Percentiles rank a stretch among this genome's conserved stretches.
Evolutionary conservation across 768 basidiomycete genomes (phyloP).

Genomic region (Nevesoporus exiguus): DNA sequence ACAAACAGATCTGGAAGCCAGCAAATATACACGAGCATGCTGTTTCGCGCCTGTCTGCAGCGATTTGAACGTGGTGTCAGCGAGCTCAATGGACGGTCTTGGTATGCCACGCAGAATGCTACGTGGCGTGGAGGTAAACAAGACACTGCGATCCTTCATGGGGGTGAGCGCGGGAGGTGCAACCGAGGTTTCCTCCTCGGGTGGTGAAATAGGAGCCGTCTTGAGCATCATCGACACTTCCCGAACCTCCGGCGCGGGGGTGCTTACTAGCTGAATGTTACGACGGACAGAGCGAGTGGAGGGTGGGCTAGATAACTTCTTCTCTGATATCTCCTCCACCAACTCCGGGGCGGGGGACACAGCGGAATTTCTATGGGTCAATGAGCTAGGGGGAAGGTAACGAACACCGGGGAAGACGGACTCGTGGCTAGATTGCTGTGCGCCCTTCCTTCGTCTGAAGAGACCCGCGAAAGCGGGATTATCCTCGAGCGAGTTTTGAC

Average conservation of each 20-base stretch:
- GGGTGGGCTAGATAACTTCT: constrained; percentile 15
- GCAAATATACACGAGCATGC: constrained; percentile 17
- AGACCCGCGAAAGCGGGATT: constrained; percentile 57
- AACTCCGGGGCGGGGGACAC: constrained; percentile 16
- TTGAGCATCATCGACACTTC: constrained; percentile 55
- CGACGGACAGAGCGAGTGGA: constrained; percentile 23
- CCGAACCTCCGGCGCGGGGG: constrained; percentile 47
- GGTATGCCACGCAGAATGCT: constrained; percentile 26
- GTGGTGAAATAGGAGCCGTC: constrained; percentile 36
- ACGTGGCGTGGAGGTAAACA: constrained; percentile 27
- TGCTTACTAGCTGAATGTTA: constrained; percentile 34
- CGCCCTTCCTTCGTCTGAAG: constrained; percentile 40
- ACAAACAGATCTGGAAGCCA: constrained; percentile 29
- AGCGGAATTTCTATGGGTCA: constrained; percentile 10
- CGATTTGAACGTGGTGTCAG: constrained; percentile 20
- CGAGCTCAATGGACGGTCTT: constrained; percentile 18
- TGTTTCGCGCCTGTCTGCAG: constrained; percentile 19
- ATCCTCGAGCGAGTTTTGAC: constrained; percentile 53
- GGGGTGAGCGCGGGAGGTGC: constrained; percentile 12
- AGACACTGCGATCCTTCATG: constrained; percentile 9
- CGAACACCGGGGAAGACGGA: constrained; percentile 3
- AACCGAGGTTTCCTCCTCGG: neutral
- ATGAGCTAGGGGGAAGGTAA: neutral
- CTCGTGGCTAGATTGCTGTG: constrained; percentile 13
- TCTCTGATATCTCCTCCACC: constrained; percentile 12